Evolutionary conservation across 1,284 basidiomycete genomes (phyloP).

Genomic region (Heterobasidion parviporum): DNA sequence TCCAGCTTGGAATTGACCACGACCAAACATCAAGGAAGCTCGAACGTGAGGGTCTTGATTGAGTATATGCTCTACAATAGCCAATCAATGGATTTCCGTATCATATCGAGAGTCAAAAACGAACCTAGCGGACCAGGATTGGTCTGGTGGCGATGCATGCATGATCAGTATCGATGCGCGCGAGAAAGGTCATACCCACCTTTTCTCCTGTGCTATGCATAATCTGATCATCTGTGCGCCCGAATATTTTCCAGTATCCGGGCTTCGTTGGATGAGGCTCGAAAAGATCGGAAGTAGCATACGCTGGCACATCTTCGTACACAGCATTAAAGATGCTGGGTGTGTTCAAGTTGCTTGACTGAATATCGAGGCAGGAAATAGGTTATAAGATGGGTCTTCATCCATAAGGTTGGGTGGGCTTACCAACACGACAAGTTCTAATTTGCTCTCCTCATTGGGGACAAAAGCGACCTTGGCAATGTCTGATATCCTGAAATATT

Average conservation of each 20-base stretch:
- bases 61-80: slow-evolving; percentile 12
- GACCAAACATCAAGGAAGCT: slow-evolving; percentile 28
- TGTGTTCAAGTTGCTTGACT: slow-evolving; percentile 3
- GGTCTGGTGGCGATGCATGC: slow-evolving; percentile 15
- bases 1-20: slow-evolving; percentile 26
- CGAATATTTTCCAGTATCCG: slow-evolving; percentile 31
- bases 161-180: neutral
- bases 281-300: slow-evolving; percentile 28
- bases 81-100: neutral
- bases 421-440: slow-evolving; percentile 11
- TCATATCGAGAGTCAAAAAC: neutral
- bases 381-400: too few relatives aligned
- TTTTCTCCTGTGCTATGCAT: slow-evolving; percentile 39
- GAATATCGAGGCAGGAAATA: neutral
- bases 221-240: slow-evolving; percentile 36
- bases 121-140: slow-evolving; percentile 26
- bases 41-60: slow-evolving; percentile 19
- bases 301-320: slow-evolving; percentile 14
- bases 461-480: slow-evolving; percentile 5
- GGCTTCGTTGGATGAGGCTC: slow-evolving; percentile 31
- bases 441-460: slow-evolving; percentile 6
- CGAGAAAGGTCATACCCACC: slow-evolving; percentile 14
- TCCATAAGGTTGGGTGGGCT: neutral
- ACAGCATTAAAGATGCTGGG: slow-evolving; percentile 13
- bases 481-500: slow-evolving; percentile 9